phyloP scores from a whole-genome alignment of 1,284 basidiomycete genomes.

The Stygiomarasmius scandens region DNA sequence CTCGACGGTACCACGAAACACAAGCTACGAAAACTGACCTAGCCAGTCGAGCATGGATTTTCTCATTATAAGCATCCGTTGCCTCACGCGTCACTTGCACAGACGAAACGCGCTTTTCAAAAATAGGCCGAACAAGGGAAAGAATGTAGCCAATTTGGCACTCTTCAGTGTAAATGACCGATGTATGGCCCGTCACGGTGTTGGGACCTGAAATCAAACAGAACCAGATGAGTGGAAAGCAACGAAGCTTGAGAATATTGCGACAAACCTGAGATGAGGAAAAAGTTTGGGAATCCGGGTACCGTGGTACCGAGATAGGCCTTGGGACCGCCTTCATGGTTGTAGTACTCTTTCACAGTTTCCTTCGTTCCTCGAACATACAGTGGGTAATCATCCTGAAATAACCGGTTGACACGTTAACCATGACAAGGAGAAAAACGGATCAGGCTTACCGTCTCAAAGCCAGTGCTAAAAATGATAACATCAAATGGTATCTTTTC shows the following conservation, averaged over 20 bases:
- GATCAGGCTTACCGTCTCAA: constrained; percentile 31
- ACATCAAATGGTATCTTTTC: constrained; percentile 37
- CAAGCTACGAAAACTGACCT: constrained; percentile 42
- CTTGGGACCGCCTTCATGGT: constrained; percentile 37
- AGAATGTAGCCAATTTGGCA: constrained; percentile 34
- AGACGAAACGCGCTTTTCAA: constrained; percentile 31
- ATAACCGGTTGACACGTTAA: neutral
- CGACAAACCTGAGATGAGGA: constrained; percentile 42
- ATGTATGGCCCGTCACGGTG: constrained; percentile 47
- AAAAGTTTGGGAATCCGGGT: constrained; percentile 48
- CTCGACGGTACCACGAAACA: constrained; percentile 41
- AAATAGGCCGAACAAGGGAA: constrained; percentile 41
- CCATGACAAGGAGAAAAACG: neutral
- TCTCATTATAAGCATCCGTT: constrained; percentile 44
- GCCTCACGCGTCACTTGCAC: constrained; percentile 36
- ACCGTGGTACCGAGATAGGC: constrained; percentile 43
- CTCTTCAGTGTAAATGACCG: constrained; percentile 47
- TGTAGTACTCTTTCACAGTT: constrained; percentile 42
- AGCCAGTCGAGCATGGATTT: constrained; percentile 38
- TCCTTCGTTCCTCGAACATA: constrained; percentile 29
- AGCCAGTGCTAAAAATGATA: constrained; percentile 44
- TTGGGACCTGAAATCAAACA: constrained; percentile 43
- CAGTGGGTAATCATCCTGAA: constrained; percentile 36
- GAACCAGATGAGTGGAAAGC: neutral
- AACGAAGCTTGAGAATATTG: constrained; percentile 4